phyloP scores from a whole-genome alignment of 2,329 filamentous ascomycete species.

The Leptodontidium sp. region DNA sequence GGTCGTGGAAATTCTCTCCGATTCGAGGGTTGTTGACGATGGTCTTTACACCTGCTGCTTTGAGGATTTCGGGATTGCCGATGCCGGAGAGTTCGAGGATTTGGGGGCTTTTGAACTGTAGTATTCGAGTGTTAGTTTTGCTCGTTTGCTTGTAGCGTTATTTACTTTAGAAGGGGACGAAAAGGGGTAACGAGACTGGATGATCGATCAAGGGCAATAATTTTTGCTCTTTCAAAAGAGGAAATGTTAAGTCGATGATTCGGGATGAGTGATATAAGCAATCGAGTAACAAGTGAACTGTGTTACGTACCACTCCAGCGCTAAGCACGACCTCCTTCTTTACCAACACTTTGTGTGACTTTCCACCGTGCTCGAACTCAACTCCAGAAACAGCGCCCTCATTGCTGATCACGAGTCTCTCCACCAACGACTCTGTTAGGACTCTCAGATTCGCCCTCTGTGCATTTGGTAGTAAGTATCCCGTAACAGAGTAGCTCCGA shows the following conservation, averaged over 20 bases:
- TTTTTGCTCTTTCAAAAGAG: no score
- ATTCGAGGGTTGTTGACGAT: slow-evolving; percentile 32
- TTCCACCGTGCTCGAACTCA: slow-evolving; percentile 34
- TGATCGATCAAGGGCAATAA: no score
- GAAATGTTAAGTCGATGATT: no score
- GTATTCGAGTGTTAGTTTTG: neutral
- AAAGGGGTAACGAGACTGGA: neutral
- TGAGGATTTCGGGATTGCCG: slow-evolving; percentile 30
- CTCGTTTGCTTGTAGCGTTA: no score
- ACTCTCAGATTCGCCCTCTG: slow-evolving; percentile 17
- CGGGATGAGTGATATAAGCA: neutral
- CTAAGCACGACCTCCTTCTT: slow-evolving; percentile 46
- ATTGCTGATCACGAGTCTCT: slow-evolving; percentile 48
- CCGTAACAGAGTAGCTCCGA: slow-evolving; percentile 18
- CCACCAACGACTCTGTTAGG: slow-evolving; percentile 5
- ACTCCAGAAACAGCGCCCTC: slow-evolving; percentile 31
- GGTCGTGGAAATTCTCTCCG: slow-evolving; percentile 38
- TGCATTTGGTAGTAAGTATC: slow-evolving; percentile 18
- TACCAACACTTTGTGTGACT: slow-evolving; percentile 36
- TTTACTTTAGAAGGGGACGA: neutral
- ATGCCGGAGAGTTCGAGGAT: slow-evolving; percentile 49
- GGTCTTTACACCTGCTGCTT: slow-evolving; percentile 28
- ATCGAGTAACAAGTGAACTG: neutral
- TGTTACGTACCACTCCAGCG: slow-evolving; percentile 38
- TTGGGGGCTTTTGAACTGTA: slow-evolving; percentile 40